phyloP scores from a whole-genome alignment of 148 eudicot species.

The Vaccinium vitisidaea region DNA sequence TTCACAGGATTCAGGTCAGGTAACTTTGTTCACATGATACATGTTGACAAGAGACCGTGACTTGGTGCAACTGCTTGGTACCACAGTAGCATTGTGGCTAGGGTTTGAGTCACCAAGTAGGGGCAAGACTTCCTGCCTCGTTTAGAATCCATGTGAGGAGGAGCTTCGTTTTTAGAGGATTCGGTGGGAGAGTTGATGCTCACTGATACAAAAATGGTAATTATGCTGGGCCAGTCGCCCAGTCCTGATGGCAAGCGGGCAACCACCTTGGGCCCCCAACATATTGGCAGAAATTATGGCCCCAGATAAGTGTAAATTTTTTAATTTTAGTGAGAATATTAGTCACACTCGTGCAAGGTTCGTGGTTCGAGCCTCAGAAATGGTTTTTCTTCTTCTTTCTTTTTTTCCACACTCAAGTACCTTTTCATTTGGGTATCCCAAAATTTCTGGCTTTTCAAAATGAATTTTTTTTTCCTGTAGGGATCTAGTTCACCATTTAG shows the following conservation, averaged over 20 bases:
- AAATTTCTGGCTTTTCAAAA: background rate
- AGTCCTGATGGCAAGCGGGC: background rate
- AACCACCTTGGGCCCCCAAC: background rate
- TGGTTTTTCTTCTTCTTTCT: background rate
- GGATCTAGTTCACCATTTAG: background rate
- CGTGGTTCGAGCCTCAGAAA: background rate
- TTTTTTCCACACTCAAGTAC: background rate
- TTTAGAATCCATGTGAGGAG: background rate
- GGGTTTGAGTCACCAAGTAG: background rate
- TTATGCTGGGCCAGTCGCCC: background rate
- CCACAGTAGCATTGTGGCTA: background rate
- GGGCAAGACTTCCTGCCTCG: background rate
- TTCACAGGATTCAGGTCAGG: conserved; percentile 1
- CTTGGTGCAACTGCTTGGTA: background rate
- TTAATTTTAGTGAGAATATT: background rate
- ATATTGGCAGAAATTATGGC: background rate
- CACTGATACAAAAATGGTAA: background rate
- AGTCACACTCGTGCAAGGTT: background rate
- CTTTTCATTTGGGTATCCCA: background rate
- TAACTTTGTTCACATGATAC: no score
- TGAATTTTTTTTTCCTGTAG: background rate
- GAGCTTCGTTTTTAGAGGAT: background rate
- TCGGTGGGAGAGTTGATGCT: background rate
- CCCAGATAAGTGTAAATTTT: background rate
- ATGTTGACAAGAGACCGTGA: background rate